Conservation (phyloP, 2,329 filamentous ascomycete species). For the Thermomyces lanuginosus region DNA sequence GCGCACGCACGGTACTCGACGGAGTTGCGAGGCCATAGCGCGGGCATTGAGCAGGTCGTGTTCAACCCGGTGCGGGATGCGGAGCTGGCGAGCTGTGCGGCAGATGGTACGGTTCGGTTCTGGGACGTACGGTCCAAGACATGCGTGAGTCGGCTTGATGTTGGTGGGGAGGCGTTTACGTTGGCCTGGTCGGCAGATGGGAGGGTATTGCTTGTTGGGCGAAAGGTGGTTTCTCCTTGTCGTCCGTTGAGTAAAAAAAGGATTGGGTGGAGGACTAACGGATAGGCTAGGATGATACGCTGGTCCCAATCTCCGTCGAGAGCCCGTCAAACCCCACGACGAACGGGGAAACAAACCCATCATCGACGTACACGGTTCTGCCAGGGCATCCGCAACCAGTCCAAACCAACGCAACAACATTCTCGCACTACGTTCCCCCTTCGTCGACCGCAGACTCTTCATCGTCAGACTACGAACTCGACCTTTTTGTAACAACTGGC, state of each 20-base stretch:
- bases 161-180: constrained; percentile 35
- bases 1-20: constrained; percentile 31
- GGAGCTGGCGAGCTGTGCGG: constrained; percentile 34
- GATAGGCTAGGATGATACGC: constrained; percentile 33
- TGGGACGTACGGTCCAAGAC: constrained; percentile 36
- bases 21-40: constrained; percentile 32
- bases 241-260: neutral
- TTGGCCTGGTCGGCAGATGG: constrained; percentile 34
- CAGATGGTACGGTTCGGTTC: constrained; percentile 34
- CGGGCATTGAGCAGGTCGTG: constrained; percentile 32
- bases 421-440: constrained; percentile 27
- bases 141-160: constrained; percentile 31
- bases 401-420: constrained; percentile 34
- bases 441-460: constrained; percentile 19
- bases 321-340: constrained; percentile 21
- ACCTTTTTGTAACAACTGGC: constrained; percentile 33
- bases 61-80: constrained; percentile 35
- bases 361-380: constrained; percentile 22
- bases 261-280: too few relatives aligned
- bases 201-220: constrained; percentile 29
- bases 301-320: constrained; percentile 30
- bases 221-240: constrained; percentile 22
- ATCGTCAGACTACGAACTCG: too few relatives aligned
- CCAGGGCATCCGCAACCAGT: constrained; percentile 28
- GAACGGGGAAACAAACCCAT: constrained; percentile 7